Evolutionary conservation across 306 rosid species (phyloP).

Genomic region (Dalbergia oliveri): DNA sequence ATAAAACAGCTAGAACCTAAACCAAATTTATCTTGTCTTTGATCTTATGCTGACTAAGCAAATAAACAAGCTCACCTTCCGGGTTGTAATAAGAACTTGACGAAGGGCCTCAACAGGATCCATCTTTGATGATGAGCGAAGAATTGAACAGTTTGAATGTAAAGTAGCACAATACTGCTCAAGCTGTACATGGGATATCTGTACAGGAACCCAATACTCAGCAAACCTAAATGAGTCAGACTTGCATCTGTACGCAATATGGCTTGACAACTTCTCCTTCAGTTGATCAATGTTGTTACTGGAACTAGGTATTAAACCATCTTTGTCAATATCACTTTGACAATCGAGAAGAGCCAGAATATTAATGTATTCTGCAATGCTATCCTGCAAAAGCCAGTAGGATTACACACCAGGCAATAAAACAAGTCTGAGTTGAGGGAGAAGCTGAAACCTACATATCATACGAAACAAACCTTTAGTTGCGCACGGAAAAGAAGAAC

Average conservation of each 20-base stretch:
- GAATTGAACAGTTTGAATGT: constrained; percentile 67
- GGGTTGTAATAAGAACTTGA: constrained; percentile 61
- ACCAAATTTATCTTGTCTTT: constrained; percentile 28
- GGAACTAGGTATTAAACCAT: constrained; percentile 48
- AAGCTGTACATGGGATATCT: constrained; percentile 78
- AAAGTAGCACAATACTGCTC: constrained; percentile 87
- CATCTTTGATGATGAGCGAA: constrained; percentile 62
- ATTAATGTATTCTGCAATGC: constrained; percentile 53
- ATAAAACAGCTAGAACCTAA: constrained; percentile 35
- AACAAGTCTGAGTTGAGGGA: constrained; percentile 30
- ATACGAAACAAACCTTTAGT: constrained; percentile 64
- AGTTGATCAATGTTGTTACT: constrained; percentile 54
- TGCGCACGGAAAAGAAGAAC: constrained; percentile 61
- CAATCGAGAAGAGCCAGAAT: constrained; percentile 62
- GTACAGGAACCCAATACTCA: constrained; percentile 96
- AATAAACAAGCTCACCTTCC: constrained; percentile 72
- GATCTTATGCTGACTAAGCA: constrained; percentile 41
- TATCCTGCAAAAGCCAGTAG: constrained; percentile 68
- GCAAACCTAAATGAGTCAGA: constrained; percentile 64
- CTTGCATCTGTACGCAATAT: constrained; percentile 60
- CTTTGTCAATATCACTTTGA: constrained; percentile 38
- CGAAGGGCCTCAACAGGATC: constrained; percentile 65
- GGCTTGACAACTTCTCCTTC: constrained; percentile 67
- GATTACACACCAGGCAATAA: constrained; percentile 44
- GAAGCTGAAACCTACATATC: constrained; percentile 31